Evolutionary conservation across 1,139 yeast species (phyloP).

Genomic region (Entelexis paramagnoliae): DNA sequence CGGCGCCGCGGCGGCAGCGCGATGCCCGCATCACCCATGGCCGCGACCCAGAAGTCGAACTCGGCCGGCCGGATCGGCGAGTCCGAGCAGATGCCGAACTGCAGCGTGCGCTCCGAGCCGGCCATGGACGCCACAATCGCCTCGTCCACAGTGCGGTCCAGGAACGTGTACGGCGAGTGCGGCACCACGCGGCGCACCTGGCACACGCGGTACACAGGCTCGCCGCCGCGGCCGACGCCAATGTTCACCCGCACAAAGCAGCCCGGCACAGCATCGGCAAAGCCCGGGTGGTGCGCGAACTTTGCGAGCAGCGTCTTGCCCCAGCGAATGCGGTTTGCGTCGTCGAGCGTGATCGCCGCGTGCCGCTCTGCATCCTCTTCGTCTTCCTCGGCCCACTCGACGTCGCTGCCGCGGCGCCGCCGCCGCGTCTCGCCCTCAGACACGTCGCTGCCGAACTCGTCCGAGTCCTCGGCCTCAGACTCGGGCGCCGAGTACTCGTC

Average conservation of each 20-base stretch:
- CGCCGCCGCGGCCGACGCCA: slow-evolving; percentile 56
- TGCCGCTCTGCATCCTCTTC: slow-evolving; percentile 30
- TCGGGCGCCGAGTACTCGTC: slow-evolving; percentile 12
- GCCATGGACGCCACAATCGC: slow-evolving; percentile 50
- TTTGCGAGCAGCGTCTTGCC: slow-evolving; percentile 69
- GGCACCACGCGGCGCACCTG: slow-evolving; percentile 56
- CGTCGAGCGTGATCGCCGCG: slow-evolving; percentile 20
- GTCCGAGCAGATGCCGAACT: slow-evolving; percentile 72
- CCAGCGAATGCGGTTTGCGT: slow-evolving; percentile 36
- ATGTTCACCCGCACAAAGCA: slow-evolving; percentile 75
- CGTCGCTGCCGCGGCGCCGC: slow-evolving; percentile 5
- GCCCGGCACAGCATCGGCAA: slow-evolving; percentile 56
- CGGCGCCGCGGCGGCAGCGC: slow-evolving; percentile 55
- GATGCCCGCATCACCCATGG: slow-evolving; percentile 51
- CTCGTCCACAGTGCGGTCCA: slow-evolving; percentile 35
- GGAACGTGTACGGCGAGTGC: slow-evolving; percentile 49
- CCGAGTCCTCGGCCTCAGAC: slow-evolving; percentile 28
- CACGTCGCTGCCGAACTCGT: slow-evolving; percentile 24
- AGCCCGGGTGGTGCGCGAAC: slow-evolving; percentile 73
- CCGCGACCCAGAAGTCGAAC: slow-evolving; percentile 55
- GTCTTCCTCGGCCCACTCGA: slow-evolving; percentile 34
- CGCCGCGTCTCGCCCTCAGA: slow-evolving; percentile 1
- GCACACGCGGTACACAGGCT: slow-evolving; percentile 73
- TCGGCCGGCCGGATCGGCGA: slow-evolving; percentile 59
- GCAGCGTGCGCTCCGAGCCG: slow-evolving; percentile 57